phyloP scores from a whole-genome alignment of 176 grass and related monocot species.

The Zoysia pacifica region DNA sequence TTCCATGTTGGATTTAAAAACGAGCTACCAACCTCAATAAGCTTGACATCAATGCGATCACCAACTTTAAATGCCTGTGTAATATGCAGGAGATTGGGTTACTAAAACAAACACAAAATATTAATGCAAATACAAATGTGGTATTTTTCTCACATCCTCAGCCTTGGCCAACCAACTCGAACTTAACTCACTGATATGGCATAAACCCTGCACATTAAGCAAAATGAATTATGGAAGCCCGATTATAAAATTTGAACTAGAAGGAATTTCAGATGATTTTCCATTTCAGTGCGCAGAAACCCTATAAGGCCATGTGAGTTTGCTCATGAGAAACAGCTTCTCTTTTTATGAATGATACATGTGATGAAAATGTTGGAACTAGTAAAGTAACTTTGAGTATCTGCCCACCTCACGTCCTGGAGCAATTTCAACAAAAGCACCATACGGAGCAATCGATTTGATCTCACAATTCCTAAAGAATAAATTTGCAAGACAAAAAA shows the following conservation, averaged over 20 bases:
- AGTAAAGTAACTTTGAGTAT: constrained; percentile 29
- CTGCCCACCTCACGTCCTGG: constrained; percentile 76
- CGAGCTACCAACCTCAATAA: constrained; percentile 79
- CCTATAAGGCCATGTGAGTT: constrained; percentile 12
- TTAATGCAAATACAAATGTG: constrained; percentile 24
- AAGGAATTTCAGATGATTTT: constrained; percentile 33
- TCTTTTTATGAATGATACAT: constrained; percentile 16
- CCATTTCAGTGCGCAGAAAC: constrained; percentile 12
- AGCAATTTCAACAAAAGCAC: constrained; percentile 98
- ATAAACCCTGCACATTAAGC: constrained; percentile 69
- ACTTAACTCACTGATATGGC: constrained; percentile 96
- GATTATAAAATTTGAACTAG: constrained; percentile 18
- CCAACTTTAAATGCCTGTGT: constrained; percentile 82
- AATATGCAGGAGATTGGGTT: constrained; percentile 16
- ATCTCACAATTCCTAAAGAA: constrained; percentile 78
- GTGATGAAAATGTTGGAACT: constrained; percentile 9
- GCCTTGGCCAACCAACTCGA: constrained; percentile 80
- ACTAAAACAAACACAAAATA: constrained; percentile 31
- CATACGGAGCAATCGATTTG: constrained; percentile 82
- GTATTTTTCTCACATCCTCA: constrained; percentile 85
- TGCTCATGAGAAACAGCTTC: background rate
- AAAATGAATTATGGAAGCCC: constrained; percentile 19
- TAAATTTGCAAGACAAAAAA: constrained; percentile 31
- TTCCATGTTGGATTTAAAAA: constrained; percentile 16
- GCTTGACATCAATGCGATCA: constrained; percentile 90